Conservation (phyloP, 1,284 basidiomycete species). For the Omphalotus olearius region DNA sequence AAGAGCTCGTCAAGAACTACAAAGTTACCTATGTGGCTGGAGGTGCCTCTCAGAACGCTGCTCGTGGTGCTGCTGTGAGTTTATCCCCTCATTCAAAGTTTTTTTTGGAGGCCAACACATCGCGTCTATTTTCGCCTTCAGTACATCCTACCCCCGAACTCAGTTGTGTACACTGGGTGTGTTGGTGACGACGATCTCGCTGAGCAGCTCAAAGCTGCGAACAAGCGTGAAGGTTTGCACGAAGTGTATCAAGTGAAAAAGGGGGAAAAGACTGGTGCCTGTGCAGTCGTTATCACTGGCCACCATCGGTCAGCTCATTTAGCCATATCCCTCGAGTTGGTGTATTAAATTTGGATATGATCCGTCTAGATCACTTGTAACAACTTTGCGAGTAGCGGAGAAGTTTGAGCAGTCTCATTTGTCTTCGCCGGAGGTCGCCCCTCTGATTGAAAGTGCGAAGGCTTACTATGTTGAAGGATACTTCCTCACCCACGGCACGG, state of each 20-base stretch:
- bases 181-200: slow-evolving; percentile 93
- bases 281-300: slow-evolving; percentile 93
- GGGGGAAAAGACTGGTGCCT: slow-evolving; percentile 91
- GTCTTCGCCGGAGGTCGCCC: slow-evolving; percentile 58
- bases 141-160: slow-evolving; percentile 88
- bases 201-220: slow-evolving; percentile 87
- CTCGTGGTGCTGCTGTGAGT: slow-evolving; percentile 92
- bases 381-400: slow-evolving; percentile 78
- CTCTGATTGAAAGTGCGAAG: slow-evolving; percentile 64
- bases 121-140: slow-evolving; percentile 26
- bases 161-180: slow-evolving; percentile 93
- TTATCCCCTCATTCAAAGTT: not conserved
- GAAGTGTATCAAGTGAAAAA: slow-evolving; percentile 88
- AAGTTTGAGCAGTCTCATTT: slow-evolving; percentile 70
- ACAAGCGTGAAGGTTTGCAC: slow-evolving; percentile 88
- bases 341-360: not conserved
- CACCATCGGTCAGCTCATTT: slow-evolving; percentile 68
- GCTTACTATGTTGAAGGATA: slow-evolving; percentile 84
- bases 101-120: not conserved
- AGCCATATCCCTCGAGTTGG: too few species aligned
- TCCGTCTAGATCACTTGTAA: slow-evolving; percentile 72
- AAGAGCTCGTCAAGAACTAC: slow-evolving; percentile 79
- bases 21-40: slow-evolving; percentile 92
- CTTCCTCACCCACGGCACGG: slow-evolving; percentile 83
- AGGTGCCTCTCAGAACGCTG: slow-evolving; percentile 95